Evolutionary conservation across 2,329 filamentous ascomycete species (phyloP).

Genomic region (Diplodia sapinea): DNA sequence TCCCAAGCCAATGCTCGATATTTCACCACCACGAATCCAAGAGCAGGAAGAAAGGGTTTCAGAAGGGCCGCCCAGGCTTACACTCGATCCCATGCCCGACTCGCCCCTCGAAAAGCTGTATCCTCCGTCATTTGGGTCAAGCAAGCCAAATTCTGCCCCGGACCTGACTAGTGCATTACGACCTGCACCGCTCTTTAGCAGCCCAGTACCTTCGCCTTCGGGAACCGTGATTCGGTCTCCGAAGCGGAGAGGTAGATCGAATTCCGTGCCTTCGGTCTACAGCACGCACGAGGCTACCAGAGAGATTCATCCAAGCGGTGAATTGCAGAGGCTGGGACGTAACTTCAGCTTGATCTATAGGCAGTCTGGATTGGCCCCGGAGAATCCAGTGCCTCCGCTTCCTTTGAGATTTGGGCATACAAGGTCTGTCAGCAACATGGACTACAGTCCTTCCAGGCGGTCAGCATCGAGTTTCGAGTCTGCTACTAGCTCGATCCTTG

Average conservation of each 20-base stretch:
- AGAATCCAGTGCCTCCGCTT: conserved; percentile 51
- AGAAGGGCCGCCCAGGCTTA: not conserved
- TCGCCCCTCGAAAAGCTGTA: conserved; percentile 16
- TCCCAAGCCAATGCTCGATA: conserved; percentile 18
- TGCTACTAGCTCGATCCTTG: conserved; percentile 49
- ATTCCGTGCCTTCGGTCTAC: conserved; percentile 28
- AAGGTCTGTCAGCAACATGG: conserved; percentile 38
- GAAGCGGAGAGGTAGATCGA: conserved; percentile 17
- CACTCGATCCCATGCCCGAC: not conserved
- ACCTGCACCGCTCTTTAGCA: conserved; percentile 3
- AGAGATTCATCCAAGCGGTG: conserved; percentile 34
- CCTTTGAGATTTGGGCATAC: conserved; percentile 44
- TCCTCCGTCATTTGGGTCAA: conserved; percentile 3
- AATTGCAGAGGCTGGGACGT: conserved; percentile 34
- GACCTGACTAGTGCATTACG: conserved; percentile 8
- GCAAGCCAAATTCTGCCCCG: conserved; percentile 22
- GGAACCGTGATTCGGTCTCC: conserved; percentile 24
- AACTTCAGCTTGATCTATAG: conserved; percentile 33
- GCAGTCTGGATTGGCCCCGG: conserved; percentile 47
- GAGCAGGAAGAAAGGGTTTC: not conserved
- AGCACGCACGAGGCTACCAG: conserved; percentile 9
- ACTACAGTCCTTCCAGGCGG: conserved; percentile 44
- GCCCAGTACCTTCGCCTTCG: not conserved
- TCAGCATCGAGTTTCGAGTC: conserved; percentile 51
- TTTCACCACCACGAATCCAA: not conserved